These are phyloP conservation scores for Chimonanthus salicifolius DNA, from an alignment of 164 flowering plant genomes.

Conservation along the genomic window DNA sequence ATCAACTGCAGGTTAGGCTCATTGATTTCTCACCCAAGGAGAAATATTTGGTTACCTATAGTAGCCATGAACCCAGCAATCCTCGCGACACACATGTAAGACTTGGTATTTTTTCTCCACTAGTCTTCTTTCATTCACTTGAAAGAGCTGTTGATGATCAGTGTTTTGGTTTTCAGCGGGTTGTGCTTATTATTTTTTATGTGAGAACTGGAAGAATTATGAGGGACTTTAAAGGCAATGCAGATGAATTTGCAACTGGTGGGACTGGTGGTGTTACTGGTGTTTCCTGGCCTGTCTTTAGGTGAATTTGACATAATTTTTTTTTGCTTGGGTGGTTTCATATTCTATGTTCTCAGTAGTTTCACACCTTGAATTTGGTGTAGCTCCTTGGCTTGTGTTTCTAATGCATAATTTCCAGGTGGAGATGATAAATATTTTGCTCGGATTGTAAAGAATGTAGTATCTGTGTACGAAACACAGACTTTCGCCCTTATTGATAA, in stretches of 20 bases:
- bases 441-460: constrained; percentile 71
- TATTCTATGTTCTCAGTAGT: no score
- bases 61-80: constrained; percentile 98
- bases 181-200: constrained; percentile 82
- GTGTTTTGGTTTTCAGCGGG: constrained; percentile 40
- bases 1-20: constrained; percentile 58
- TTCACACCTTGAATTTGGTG: no score
- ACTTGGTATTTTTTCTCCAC: background rate
- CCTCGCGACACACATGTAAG: constrained; percentile 91
- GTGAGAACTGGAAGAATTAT: constrained; percentile 84
- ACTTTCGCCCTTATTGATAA: constrained; percentile 89
- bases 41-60: constrained; percentile 81
- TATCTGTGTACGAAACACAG: constrained; percentile 95
- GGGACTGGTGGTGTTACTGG: constrained; percentile 85
- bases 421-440: constrained; percentile 96
- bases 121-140: background rate
- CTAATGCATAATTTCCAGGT: constrained; percentile 28
- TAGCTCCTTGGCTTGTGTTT: no score
- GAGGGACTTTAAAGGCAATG: constrained; percentile 94
- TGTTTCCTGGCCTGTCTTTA: constrained; percentile 91
- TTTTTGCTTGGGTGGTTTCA: background rate
- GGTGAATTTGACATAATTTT: constrained; percentile 28
- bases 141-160: no score
- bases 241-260: constrained; percentile 89
- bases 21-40: constrained; percentile 98